Conservation (phyloP, 495 filamentous ascomycete species). For the Hypoxylon crocopeplum region DNA sequence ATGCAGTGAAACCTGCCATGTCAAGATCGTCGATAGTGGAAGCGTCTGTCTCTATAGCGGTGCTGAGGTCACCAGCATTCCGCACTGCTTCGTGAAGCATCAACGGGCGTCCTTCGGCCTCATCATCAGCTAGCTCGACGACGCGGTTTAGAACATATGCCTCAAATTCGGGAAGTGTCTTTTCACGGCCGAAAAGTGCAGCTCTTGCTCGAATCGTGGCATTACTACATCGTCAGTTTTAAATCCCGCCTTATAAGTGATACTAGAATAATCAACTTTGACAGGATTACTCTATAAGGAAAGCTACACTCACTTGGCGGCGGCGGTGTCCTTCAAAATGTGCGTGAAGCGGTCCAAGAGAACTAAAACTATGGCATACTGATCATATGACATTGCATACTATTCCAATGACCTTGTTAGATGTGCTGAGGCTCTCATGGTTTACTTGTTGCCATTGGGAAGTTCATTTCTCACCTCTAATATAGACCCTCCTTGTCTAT, state of each 20-base stretch:
- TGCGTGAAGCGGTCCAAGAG: neutral
- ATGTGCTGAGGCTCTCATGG: no score
- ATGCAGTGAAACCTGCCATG: neutral
- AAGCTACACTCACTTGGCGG: neutral
- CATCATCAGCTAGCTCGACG: neutral
- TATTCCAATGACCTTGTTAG: neutral
- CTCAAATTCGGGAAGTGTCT: neutral
- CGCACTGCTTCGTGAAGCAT: neutral
- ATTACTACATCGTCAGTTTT: neutral
- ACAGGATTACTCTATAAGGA: no score
- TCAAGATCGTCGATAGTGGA: slow-evolving; percentile 3
- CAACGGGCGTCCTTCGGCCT: neutral
- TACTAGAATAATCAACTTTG: neutral
- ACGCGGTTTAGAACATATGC: neutral
- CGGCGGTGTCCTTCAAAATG: neutral
- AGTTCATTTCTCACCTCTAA: neutral
- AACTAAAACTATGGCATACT: neutral
- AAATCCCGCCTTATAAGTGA: neutral
- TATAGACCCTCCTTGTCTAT: slow-evolving; percentile 6
- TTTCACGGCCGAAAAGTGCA: neutral
- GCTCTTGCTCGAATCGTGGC: neutral
- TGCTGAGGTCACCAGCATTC: neutral
- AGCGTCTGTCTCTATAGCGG: neutral
- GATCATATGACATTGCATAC: slow-evolving; percentile 1
- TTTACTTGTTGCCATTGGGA: no score